Base-by-base conservation (phyloP, 768 basidiomycete genomes). In the Calocybe gangraenosa region DNA sequence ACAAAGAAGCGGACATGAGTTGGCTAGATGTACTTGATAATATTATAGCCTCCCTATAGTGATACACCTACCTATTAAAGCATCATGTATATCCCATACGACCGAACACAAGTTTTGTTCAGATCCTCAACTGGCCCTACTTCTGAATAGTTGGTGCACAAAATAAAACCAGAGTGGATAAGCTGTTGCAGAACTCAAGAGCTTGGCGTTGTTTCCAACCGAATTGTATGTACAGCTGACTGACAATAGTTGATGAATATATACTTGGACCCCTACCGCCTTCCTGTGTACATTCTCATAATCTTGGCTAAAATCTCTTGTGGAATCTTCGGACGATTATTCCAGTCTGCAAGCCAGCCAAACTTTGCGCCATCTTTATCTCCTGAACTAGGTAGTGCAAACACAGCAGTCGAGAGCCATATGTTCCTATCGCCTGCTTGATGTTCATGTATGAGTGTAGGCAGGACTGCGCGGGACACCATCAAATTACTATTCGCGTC, bases 401-500 rank as follows among this genome's bases (percentile, higher is more conserved):
- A 84, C 11, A 87, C 75, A 2, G 70, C 84, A 13, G 84, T 82
- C 14, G 78, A 76, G 22, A 85, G 56, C 84, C 82, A 86, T 7
- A 69, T 60, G 49, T 76, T 73, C 20, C 51, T 48, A 3, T 64
- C 65, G 3, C 64, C 58, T n/a, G 60, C 55, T 14, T 60, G 58
- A 46, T 81, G 73, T 33, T 71, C 66, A 2, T 69, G 78, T 40
- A 76, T 49, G 36, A 87, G 69, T 32, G 81, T 82, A 3, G 84
- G 84, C 46, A 87, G 59, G n/a, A 84, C 74, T 28, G 84, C 80
- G 17, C 84, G 68, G 2, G 84, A 71, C 25, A 76, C 77, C 50
- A 87, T 75, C 56, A 87, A 60, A 58, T 85, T 87, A 25, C 83
- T 73, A 62, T 89, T 87, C 25, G 85, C 79, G 57, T 89, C 85